These are phyloP conservation scores for Fusarium lyarnte DNA, from an alignment of 2,329 filamentous ascomycete genomes.

Conservation along the genomic window DNA sequence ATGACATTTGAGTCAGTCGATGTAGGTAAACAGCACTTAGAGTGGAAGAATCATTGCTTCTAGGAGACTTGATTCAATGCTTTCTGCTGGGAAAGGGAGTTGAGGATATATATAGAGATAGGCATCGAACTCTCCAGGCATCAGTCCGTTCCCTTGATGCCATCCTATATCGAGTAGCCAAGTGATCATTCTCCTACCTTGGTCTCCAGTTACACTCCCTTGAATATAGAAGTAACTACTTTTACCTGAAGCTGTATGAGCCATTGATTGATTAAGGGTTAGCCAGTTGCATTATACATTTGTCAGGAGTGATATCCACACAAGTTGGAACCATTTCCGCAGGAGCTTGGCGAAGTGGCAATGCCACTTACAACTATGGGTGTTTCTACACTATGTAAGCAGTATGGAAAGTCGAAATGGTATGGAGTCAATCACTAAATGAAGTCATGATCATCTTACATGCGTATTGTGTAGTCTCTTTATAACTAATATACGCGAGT, in stretches of 20 bases:
- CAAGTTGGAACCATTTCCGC: too few species aligned
- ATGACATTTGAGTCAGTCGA: too few species aligned
- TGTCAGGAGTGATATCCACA: background rate
- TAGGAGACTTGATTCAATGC: background rate
- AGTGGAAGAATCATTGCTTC: background rate
- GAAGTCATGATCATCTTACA: background rate
- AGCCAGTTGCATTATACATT: background rate
- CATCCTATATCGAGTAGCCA: background rate
- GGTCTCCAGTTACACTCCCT: background rate
- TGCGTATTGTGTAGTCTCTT: background rate
- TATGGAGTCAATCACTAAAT: background rate
- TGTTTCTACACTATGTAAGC: accelerated
- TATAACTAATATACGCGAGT: background rate
- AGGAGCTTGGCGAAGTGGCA: background rate
- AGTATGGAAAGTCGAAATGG: background rate
- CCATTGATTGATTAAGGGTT: too few species aligned
- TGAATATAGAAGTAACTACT: accelerated
- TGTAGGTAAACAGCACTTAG: background rate
- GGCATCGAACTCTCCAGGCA: background rate
- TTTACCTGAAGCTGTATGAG: background rate
- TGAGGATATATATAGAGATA: background rate
- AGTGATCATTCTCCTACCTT: too few species aligned
- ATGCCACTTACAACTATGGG: background rate
- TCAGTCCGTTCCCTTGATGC: background rate
- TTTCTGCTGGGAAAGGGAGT: background rate